phyloP scores from a whole-genome alignment of 2,329 filamentous ascomycete species.

The Ceratocystis smalleyi region DNA sequence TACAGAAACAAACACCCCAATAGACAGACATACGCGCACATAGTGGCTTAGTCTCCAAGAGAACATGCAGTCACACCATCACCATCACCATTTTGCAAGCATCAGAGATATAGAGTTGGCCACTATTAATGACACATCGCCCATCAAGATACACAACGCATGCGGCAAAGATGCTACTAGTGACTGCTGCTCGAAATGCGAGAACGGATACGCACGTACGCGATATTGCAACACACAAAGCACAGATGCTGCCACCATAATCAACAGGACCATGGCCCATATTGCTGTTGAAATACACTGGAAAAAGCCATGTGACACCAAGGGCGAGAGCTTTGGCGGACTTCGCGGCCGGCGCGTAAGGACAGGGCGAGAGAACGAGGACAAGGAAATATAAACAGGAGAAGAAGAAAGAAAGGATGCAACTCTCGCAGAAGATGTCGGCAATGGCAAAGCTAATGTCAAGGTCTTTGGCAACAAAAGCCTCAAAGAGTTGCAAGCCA shows the following conservation, averaged over 20 bases:
- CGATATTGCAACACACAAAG: conserved; percentile 10
- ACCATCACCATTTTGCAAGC: conserved; percentile 13
- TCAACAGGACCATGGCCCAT: not conserved
- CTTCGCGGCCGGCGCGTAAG: not conserved
- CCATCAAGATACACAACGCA: conserved; percentile 15
- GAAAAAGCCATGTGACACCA: not conserved
- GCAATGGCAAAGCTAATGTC: not conserved
- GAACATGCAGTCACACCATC: conserved; percentile 14
- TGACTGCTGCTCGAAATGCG: conserved; percentile 9
- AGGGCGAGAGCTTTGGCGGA: not conserved
- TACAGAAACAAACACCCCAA: not conserved
- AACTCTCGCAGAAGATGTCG: conserved; percentile 1
- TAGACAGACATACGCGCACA: too few relatives aligned
- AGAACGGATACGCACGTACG: conserved; percentile 14
- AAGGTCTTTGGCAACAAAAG: not conserved
- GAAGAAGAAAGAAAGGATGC: not conserved
- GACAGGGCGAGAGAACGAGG: not conserved
- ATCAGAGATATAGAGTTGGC: conserved; percentile 17
- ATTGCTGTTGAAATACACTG: not conserved
- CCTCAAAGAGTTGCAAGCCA: conserved; percentile 8
- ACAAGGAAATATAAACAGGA: not conserved
- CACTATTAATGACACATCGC: conserved; percentile 16
- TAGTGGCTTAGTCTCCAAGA: too few relatives aligned
- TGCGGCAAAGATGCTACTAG: conserved; percentile 6
- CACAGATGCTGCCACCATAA: conserved; percentile 1